phyloP scores from a whole-genome alignment of 2,329 filamentous ascomycete species.

The Graphiopsis chlorocephala region DNA sequence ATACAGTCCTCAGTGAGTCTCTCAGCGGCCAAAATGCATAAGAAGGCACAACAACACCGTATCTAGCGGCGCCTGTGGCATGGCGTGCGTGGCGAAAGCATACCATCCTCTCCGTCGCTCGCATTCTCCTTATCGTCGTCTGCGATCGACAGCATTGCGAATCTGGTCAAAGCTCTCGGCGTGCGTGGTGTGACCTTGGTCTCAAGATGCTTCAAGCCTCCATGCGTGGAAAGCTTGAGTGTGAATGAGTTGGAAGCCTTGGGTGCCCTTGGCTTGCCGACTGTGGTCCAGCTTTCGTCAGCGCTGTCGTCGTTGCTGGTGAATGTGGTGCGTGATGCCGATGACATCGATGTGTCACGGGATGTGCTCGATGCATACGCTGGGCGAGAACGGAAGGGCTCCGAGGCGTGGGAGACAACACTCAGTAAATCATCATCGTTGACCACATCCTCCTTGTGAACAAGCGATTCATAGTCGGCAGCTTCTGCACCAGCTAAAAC shows the following conservation, averaged over 20 bases:
- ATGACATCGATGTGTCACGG: constrained; percentile 7
- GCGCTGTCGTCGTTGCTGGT: constrained; percentile 14
- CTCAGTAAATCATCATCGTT: constrained; percentile 9
- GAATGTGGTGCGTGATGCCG: background rate
- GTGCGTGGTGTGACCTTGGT: background rate
- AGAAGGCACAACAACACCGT: background rate
- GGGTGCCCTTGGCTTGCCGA: constrained; percentile 21
- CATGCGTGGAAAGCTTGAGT: constrained; percentile 23
- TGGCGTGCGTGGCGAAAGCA: background rate
- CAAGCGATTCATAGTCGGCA: constrained; percentile 11
- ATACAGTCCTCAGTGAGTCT: background rate
- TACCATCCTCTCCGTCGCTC: background rate
- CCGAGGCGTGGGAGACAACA: background rate
- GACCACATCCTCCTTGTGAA: constrained; percentile 9
- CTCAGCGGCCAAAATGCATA: background rate
- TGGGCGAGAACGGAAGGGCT: constrained; percentile 8
- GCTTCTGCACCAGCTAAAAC: constrained; percentile 3
- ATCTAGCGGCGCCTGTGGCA: background rate
- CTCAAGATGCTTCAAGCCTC: constrained; percentile 23
- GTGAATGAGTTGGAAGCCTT: background rate
- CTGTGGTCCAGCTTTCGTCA: constrained; percentile 21
- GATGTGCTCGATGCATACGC: constrained; percentile 15
- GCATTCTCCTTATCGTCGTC: background rate
- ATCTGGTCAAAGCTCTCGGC: background rate
- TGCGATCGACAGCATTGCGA: background rate